These are phyloP conservation scores for Neurospora pannonica DNA, from an alignment of 495 filamentous ascomycete genomes.

Conservation along the genomic window DNA sequence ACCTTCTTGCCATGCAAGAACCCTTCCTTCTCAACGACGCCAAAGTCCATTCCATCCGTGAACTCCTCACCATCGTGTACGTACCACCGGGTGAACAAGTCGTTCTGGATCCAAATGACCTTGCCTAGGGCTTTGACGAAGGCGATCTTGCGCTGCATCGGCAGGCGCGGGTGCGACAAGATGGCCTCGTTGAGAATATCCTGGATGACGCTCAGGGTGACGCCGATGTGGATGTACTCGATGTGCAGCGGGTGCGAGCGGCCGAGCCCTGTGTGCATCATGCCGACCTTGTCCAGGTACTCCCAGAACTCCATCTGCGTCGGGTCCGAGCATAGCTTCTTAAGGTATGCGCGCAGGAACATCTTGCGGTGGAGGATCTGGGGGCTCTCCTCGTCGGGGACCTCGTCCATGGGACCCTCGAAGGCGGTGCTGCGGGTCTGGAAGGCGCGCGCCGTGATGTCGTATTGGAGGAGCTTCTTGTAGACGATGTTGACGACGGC, in stretches of 20 bases:
- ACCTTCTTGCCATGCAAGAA: conserved; percentile 41
- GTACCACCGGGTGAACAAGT: conserved; percentile 70
- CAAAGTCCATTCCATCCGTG: conserved; percentile 47
- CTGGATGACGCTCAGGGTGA: conserved; percentile 57
- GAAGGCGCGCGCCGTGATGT: conserved; percentile 67
- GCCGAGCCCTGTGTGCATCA: conserved; percentile 62
- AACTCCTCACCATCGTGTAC: conserved; percentile 64
- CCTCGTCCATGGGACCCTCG: conserved; percentile 52
- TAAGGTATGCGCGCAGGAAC: conserved; percentile 64
- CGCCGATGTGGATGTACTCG: conserved; percentile 68
- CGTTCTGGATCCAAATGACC: conserved; percentile 66
- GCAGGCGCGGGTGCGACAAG: conserved; percentile 56
- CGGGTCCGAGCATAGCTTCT: conserved; percentile 60
- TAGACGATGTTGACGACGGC: conserved; percentile 69
- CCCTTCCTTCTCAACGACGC: conserved; percentile 52
- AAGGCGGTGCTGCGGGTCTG: conserved; percentile 55
- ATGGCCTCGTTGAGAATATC: conserved; percentile 68
- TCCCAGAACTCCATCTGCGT: conserved; percentile 68
- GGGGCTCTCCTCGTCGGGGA: conserved; percentile 52
- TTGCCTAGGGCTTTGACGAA: conserved; percentile 54
- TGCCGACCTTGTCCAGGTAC: conserved; percentile 67
- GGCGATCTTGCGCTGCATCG: conserved; percentile 53
- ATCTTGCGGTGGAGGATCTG: conserved; percentile 68
- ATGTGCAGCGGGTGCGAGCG: conserved; percentile 57
- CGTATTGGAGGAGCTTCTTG: conserved; percentile 61